phyloP scores from a whole-genome alignment of 2,329 filamentous ascomycete species.

The Ceratocystis papillata region DNA sequence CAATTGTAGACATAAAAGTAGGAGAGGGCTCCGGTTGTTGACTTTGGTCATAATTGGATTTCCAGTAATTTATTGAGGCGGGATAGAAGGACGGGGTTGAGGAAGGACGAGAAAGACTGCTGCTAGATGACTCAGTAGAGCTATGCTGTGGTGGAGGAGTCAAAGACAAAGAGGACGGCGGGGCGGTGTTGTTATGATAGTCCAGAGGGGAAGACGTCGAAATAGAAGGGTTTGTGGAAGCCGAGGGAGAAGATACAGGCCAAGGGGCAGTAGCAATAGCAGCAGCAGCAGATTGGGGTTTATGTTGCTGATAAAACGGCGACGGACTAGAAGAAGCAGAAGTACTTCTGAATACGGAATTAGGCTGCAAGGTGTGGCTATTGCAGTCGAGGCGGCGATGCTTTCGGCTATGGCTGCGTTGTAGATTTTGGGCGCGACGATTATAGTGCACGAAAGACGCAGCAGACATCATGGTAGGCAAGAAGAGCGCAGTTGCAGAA shows the following conservation, averaged over 20 bases:
- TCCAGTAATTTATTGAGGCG: conserved; percentile 16
- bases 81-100: conserved; percentile 11
- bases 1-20: conserved; percentile 22
- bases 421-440: conserved; percentile 12
- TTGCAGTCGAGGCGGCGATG: neutral
- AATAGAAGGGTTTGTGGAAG: neutral
- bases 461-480: conserved; percentile 26
- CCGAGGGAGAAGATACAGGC: neutral
- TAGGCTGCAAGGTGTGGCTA: neutral
- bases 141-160: conserved; percentile 14
- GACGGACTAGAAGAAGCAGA: conserved; percentile 2
- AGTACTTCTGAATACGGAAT: conserved; percentile 2
- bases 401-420: neutral
- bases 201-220: conserved; percentile 3
- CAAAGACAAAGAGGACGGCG: conserved; percentile 8
- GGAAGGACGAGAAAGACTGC: conserved; percentile 20
- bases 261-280: neutral
- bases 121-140: conserved; percentile 3
- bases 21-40: conserved; percentile 23
- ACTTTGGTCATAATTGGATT: conserved; percentile 25
- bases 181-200: neutral
- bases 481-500: neutral
- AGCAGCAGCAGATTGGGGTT: conserved; percentile 7
- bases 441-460: conserved; percentile 26
- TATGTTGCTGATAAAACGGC: conserved; percentile 9